These are phyloP conservation scores for Larix kaempferi DNA, from an alignment of 75 land plant species.

Conservation along the genomic window DNA sequence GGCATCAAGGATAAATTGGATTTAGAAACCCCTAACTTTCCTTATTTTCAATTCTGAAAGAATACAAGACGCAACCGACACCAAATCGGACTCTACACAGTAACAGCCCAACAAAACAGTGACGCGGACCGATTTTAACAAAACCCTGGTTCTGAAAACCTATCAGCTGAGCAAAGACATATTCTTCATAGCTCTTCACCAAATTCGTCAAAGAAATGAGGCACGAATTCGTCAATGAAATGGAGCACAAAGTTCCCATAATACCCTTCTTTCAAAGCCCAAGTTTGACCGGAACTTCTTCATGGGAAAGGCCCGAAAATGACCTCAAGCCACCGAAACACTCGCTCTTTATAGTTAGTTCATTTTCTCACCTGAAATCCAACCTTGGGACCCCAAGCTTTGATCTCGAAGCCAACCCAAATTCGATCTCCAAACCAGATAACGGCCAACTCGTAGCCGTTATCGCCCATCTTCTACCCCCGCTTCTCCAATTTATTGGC, in stretches of 20 bases:
- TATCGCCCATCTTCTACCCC: background rate
- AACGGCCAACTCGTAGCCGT: background rate
- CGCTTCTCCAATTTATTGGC: background rate
- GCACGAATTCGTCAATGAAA: background rate
- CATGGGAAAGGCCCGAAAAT: background rate
- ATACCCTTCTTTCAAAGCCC: slow-evolving; percentile 2
- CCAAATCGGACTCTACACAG: background rate
- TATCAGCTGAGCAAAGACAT: no score
- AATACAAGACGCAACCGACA: slow-evolving; percentile 7
- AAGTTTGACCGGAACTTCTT: background rate
- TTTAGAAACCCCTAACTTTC: slow-evolving; percentile 9
- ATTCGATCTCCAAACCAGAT: background rate
- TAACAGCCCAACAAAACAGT: background rate
- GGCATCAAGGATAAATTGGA: background rate
- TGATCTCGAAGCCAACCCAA: no score
- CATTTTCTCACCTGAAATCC: slow-evolving; percentile 6
- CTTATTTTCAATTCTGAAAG: slow-evolving; percentile 6
- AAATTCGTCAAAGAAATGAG: background rate
- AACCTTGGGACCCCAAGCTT: background rate
- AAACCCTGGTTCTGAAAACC: background rate
- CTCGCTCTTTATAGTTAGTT: background rate
- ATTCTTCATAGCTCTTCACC: background rate
- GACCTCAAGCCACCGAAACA: background rate
- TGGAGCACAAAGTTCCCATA: slow-evolving; percentile 4
- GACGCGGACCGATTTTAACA: background rate